Base-by-base conservation (phyloP, 495 filamentous ascomycete genomes). In the Penicillium coffeae region DNA sequence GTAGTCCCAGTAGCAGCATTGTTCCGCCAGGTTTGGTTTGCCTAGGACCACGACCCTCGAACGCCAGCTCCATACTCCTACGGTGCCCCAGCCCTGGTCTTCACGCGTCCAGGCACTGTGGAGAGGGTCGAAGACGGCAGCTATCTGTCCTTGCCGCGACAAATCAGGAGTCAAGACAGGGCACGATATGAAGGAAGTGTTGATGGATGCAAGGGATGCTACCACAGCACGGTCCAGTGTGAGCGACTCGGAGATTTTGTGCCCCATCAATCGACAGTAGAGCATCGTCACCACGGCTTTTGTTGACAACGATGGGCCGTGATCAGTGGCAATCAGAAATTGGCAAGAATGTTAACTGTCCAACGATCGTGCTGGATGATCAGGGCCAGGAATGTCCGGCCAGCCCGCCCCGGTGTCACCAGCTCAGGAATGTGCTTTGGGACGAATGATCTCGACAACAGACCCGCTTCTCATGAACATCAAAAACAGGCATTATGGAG, bases 131-230 rank as follows among this genome's bases (percentile, higher is more conserved):
- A 60, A 63, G 60, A 63, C 59, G 45, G 37, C 58, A 38, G 55
- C 54, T 50, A 51, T 51, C 60, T 49, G 48, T 64, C 63, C 64
- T 63, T 65, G 65, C 58, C 48, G 62, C 63, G 63, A 63, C 64
- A 67, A 72, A 73, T 74, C 67, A 73, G 68, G 65, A 68, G 59
- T 56, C 54, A 56, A 63, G 64, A 63, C 59, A 63, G 56, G 60
- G 57, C 55, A 56, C 58, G 63, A 65, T 64, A 60, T 58, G 60
- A 59, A 60, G 49, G 54, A 60, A 56, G 47, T 54, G 48, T 42
- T 48, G n/a, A 45, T 27, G 45, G 50, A 72, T 61, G 71, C 71
- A 74, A 74, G 71, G 71, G 68, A 62, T 60, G 46, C 35, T 54
- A 38, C 56, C 50, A 59, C 59, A 55, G 61, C 64, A 71, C 66